Conservation (phyloP, 306 rosid genomes). For the Abrus precatorius region DNA sequence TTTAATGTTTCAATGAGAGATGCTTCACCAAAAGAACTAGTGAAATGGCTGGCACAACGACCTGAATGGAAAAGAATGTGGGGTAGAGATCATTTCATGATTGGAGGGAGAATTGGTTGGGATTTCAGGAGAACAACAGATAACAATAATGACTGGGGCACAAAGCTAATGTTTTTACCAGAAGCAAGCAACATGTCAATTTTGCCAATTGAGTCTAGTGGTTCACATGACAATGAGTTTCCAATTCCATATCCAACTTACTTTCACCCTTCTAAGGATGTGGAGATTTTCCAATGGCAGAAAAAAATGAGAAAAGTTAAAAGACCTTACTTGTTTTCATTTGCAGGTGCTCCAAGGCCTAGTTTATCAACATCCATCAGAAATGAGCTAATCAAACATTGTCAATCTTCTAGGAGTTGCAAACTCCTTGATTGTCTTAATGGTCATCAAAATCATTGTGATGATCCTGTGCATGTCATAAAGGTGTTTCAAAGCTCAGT, state of each 20-base stretch:
- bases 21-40: conserved; percentile 51
- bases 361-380: conserved; percentile 29
- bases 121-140: conserved; percentile 63
- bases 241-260: conserved; percentile 70
- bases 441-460: conserved; percentile 28
- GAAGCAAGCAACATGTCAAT: conserved; percentile 61
- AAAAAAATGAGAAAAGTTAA: conserved; percentile 50
- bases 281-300: conserved; percentile 58
- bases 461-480: conserved; percentile 47
- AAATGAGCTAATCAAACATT: conserved; percentile 53
- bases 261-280: conserved; percentile 60
- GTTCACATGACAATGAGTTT: conserved; percentile 55
- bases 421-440: conserved; percentile 47
- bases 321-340: conserved; percentile 61
- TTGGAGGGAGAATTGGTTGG: conserved; percentile 65
- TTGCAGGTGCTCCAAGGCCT: conserved; percentile 65
- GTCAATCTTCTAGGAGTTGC: conserved; percentile 51
- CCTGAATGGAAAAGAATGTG: conserved; percentile 65
- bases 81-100: conserved; percentile 72
- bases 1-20: conserved; percentile 58
- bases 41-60: conserved; percentile 53
- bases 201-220: conserved; percentile 57
- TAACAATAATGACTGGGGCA: conserved; percentile 60
- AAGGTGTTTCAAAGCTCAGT: conserved; percentile 57
- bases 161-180: conserved; percentile 66